Base-by-base conservation (phyloP, 2,329 filamentous ascomycete genomes). In the Exophiala spinifera region DNA sequence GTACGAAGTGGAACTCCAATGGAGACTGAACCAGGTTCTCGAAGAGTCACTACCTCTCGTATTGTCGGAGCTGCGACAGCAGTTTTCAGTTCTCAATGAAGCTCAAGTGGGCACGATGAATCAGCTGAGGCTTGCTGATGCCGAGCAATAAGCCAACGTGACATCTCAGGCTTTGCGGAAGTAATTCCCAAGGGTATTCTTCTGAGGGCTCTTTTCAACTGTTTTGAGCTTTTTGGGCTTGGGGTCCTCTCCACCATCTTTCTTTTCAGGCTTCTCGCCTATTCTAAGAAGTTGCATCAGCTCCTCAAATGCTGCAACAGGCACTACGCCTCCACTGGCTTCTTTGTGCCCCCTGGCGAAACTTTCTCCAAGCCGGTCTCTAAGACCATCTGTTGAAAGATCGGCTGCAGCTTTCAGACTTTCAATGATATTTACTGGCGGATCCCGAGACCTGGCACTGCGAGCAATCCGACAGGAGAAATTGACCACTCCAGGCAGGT, bases 341-440 rank as follows among this genome's bases (percentile, higher is more conserved):
- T 86, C 83, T 56, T 83, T 85, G 59, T 88, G 85, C 0, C 85
- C 85, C 49, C 79, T 75, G 0, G 84, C 85, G 63, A 87, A 88
- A 21, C 77, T 83, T 45, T 83, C 78, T 0, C 85, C 84, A 10
- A 87, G 64, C 13, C 83, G 69, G 50, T 79, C 72, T 3, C 72
- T 65, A 37, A 80, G 57, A 19, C 70, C 66, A 33, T 65, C 70
- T 10, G 69, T 68, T 15, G 71, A 72, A 14, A 62, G 64, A 33
- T 71, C 70, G 25, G 80, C 84, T 40, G 82, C 76, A 1, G 67
- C 73, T 61, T 76, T 75, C 21, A 87, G 63, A 1, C 76, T 77
- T 61, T 80, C 74, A 49, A 87, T 86, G 50, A 87, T 85, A 55
- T 87, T 80, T 8, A 87, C 80, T 1, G 81, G 79, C 2, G 77